Evolutionary conservation across 441 rosid species (phyloP).

Genomic region (Mallotus japonicus): DNA sequence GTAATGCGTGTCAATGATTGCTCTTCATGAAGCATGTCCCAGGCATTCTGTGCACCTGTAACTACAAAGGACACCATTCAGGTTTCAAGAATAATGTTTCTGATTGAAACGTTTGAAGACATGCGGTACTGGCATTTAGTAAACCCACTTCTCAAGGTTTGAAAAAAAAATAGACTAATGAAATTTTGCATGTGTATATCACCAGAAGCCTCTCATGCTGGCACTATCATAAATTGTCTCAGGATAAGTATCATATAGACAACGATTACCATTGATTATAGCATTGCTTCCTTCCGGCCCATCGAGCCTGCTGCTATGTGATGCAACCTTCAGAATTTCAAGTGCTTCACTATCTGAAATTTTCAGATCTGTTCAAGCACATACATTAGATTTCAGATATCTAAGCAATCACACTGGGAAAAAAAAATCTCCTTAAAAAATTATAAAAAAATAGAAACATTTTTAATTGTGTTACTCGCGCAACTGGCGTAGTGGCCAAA

Average conservation of each 20-base stretch:
- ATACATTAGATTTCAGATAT: too few relatives aligned
- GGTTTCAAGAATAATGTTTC: background rate
- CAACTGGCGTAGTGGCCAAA: too few relatives aligned
- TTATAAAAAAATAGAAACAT: too few relatives aligned
- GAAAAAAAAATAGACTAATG: too few relatives aligned
- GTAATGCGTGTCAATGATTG: conserved; percentile 60
- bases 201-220: too few relatives aligned
- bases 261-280: conserved; percentile 43
- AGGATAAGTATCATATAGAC: conserved; percentile 5
- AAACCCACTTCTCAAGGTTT: background rate
- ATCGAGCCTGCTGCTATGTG: conserved; percentile 25
- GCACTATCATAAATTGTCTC: too few relatives aligned
- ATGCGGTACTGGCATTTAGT: background rate
- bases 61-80: background rate
- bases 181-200: too few relatives aligned
- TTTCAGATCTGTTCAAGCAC: conserved; percentile 40
- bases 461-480: too few relatives aligned
- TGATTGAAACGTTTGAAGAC: background rate
- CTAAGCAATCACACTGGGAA: too few relatives aligned
- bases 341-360: conserved; percentile 62
- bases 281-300: conserved; percentile 30
- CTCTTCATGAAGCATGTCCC: conserved; percentile 90
- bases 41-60: conserved; percentile 76
- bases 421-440: too few relatives aligned
- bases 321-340: conserved; percentile 52